phyloP scores from a whole-genome alignment of 2,329 filamentous ascomycete species.

The Cordyceps farinosa region DNA sequence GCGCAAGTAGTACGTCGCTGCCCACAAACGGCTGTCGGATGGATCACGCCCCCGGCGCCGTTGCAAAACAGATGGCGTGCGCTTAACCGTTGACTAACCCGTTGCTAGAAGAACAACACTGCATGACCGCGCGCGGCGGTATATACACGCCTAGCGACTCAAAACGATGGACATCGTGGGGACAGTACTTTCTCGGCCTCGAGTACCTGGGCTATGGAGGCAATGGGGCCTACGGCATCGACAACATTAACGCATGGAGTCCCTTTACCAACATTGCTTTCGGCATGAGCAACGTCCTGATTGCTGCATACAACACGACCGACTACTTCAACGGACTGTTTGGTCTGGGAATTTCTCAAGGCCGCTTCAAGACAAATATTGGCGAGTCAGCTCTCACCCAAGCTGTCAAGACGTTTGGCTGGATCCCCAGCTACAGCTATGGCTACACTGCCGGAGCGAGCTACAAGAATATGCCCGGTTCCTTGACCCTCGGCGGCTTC shows the following conservation, averaged over 20 bases:
- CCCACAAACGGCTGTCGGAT: background rate
- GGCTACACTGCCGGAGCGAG: conserved; percentile 73
- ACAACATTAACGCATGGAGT: conserved; percentile 43
- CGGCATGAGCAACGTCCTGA: conserved; percentile 43
- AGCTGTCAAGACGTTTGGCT: conserved; percentile 54
- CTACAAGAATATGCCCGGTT: conserved; percentile 53
- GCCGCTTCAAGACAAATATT: conserved; percentile 48
- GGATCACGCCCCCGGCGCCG: background rate
- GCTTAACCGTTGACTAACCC: conserved; percentile 18
- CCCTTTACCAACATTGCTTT: conserved; percentile 36
- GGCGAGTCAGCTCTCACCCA: conserved; percentile 52
- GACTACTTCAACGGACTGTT: conserved; percentile 53
- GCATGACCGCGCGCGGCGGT: conserved; percentile 54
- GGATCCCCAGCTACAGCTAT: conserved; percentile 69
- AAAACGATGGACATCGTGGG: conserved; percentile 55
- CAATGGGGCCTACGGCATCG: conserved; percentile 63
- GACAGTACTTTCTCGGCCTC: conserved; percentile 58
- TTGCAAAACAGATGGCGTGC: background rate
- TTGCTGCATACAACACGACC: conserved; percentile 54
- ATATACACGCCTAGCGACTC: conserved; percentile 54
- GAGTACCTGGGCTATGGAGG: conserved; percentile 55
- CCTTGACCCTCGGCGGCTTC: conserved; percentile 67
- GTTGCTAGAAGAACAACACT: conserved; percentile 46
- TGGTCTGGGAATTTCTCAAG: conserved; percentile 53
- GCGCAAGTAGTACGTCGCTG: conserved; percentile 42